Base-by-base conservation (phyloP, 129 eudicot genomes). In the Arctium minus region DNA sequence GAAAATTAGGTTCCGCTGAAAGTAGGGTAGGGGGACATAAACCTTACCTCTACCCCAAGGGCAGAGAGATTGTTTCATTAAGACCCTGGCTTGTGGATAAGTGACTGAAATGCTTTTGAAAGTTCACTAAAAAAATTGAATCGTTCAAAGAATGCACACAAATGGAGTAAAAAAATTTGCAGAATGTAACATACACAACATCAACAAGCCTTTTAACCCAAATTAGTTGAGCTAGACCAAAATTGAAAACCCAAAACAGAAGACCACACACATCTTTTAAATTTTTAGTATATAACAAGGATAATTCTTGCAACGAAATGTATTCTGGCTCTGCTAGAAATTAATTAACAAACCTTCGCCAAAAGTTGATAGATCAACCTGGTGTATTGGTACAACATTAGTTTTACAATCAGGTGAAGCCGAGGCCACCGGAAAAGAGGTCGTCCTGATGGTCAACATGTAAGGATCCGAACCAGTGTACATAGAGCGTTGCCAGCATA, bases 401-500 rank as follows among this genome's bases (percentile, higher is more conserved):
- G 93, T 81, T 84, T 86, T 86, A 50, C 88, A 83, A 80, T 77
- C 83, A 78, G 88, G 60, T 77, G 91, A 62, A 35, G 60, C 18
- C 0, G 89, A 76, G n/a, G 46, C 65, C 77, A 87, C 87, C 15
- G 94, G 93, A 84, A 96, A 93, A 68, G 97, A 93, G 35, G 97
- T 91, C 5, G 97, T 35, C 76, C 99, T 82, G 72, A 96, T 81
- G 80, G 97, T 93, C 90, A 96, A 67, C 97, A 96, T 85, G 84
- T 97, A 96, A 3, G 97, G 97, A 80, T 78, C 80, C 36, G 92
- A 88, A 74, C 99, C 97, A 40, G 90, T 89, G 99, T 93, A 82
- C 89, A 90, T 68, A 96, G 94, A 80, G 99, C 99, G 86, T 96
- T 96, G 67, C 99, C 99, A 73, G 99, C 99, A 89, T 93, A 96